These are phyloP conservation scores for Soucietia sequanensis DNA, from an alignment of 805 yeast genomes.

Conservation along the genomic window DNA sequence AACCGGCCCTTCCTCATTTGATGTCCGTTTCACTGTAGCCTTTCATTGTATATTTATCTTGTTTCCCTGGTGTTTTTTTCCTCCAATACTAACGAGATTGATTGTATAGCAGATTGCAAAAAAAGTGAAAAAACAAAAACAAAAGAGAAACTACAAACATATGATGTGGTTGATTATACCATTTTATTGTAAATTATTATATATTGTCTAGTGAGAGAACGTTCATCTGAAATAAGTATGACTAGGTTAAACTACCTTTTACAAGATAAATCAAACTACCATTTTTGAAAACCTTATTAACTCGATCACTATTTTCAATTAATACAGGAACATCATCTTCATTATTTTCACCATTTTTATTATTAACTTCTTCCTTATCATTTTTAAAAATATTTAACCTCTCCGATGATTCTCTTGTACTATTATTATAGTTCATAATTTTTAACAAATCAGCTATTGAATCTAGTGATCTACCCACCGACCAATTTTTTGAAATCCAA, in stretches of 20 bases:
- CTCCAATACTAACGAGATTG: too few species aligned
- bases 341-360: conserved; percentile 5
- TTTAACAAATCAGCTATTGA: conserved; percentile 46
- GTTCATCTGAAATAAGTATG: too few species aligned
- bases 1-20: too few species aligned
- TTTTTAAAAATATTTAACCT: conserved; percentile 48
- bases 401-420: conserved; percentile 37
- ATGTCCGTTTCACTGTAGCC: too few species aligned
- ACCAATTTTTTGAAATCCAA: conserved; percentile 56
- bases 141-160: too few species aligned
- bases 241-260: conserved; percentile 36
- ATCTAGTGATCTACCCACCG: conserved; percentile 59
- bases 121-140: too few species aligned
- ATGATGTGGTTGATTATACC: too few species aligned
- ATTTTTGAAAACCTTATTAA: conserved; percentile 38
- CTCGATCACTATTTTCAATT: conserved; percentile 34
- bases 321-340: conserved; percentile 26
- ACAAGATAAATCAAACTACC: conserved; percentile 55
- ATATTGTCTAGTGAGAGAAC: too few species aligned
- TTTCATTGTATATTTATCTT: too few species aligned
- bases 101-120: too few species aligned
- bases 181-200: too few species aligned
- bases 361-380: conserved; percentile 12
- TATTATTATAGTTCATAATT: conserved; percentile 51
- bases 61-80: too few species aligned